A percentile compares a stretch with the other conserved stretches of the same genome.
Conservation (phyloP, 139 green algal genomes). For the Chlorella ohadii region DNA sequence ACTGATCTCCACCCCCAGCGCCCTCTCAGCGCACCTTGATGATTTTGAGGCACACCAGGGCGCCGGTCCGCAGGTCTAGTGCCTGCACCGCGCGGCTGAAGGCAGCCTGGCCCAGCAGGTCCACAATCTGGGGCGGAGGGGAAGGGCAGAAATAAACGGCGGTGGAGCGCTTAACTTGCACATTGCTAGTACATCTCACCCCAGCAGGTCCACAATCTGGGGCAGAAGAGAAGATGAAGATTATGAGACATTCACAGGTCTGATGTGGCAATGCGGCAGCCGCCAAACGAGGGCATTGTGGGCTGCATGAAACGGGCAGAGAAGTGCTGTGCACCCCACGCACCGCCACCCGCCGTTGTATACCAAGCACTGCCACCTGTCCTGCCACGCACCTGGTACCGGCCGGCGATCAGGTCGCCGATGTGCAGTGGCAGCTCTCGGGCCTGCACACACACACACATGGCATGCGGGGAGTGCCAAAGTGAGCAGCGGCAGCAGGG, state of each 20-base stretch:
- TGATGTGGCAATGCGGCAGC: too few species aligned
- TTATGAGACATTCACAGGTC: too few species aligned
- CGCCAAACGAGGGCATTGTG: too few species aligned
- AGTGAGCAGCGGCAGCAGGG: too few species aligned
- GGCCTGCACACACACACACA: slow-evolving; percentile 5
- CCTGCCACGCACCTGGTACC: slow-evolving; percentile 77
- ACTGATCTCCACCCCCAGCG: background rate
- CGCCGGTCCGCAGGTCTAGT: slow-evolving; percentile 87
- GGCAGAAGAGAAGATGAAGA: too few species aligned
- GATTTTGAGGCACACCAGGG: slow-evolving; percentile 96
- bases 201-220: background rate
- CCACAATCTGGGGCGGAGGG: slow-evolving; percentile 79
- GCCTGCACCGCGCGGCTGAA: slow-evolving; percentile 97
- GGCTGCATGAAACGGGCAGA: too few species aligned
- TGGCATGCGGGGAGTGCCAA: too few species aligned
- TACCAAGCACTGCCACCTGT: background rate
- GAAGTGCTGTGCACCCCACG: too few species aligned
- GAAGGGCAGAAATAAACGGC: background rate
- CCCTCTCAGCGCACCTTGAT: slow-evolving; percentile 91
- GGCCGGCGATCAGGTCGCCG: slow-evolving; percentile 88
- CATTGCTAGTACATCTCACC: too few species aligned
- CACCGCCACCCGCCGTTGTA: too few species aligned
- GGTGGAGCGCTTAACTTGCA: too few species aligned
- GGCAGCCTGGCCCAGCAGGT: slow-evolving; percentile 90
- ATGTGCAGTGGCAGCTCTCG: slow-evolving; percentile 90